Base-by-base conservation (phyloP, 495 filamentous ascomycete species). In the Penicillium samsonianum region DNA sequence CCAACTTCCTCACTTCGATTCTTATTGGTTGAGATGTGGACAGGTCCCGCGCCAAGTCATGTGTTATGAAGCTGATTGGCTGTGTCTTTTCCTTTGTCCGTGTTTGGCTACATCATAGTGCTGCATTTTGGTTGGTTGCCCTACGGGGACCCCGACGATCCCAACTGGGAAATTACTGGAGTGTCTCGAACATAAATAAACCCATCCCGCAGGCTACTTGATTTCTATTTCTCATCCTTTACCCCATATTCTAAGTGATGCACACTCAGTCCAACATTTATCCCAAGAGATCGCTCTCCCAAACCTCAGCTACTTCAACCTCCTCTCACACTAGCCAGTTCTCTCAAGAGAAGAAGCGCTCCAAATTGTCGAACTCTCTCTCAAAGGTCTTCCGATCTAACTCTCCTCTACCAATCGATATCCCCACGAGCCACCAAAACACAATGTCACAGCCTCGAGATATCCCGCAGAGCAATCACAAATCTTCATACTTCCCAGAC, bases 71-170 rank as follows among this genome's bases (percentile, higher is more conserved):
- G 14, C 2, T 53, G 8, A 55, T 55, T 55, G 42, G 53, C 4
- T 12, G 1, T 26, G 31, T 22, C 30, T 19, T 20, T 14, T 26
- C 23, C 23, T 31, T 33, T 31, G 45, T 31, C 45, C 45, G 10
- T 16, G 9, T 48, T 42, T 28, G 35, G 42, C n/a, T 26, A 23
- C 50, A 53, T 53, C 35, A 53, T 53, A 17, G 42, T 4, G 30
- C 55, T 59, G 41, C 45, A 28, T 22, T 62, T n/a, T 68, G 55
- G 53, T 63, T 68, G 65, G 65, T 59, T 68, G 65, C 65, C 63
- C 63, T 68, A 68, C 50, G 43, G 53, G 33, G 49, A 26, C 44
- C 28, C 43, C 37, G 59, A 62, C n/a, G 55, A 65, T 63, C 63
- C 43, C 22, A 50, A 35, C 26, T 14, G 22, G 26, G 53, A 51